These are phyloP conservation scores for Rhizopogon vesiculosus DNA, from an alignment of 768 basidiomycete species.

Conservation along the genomic window DNA sequence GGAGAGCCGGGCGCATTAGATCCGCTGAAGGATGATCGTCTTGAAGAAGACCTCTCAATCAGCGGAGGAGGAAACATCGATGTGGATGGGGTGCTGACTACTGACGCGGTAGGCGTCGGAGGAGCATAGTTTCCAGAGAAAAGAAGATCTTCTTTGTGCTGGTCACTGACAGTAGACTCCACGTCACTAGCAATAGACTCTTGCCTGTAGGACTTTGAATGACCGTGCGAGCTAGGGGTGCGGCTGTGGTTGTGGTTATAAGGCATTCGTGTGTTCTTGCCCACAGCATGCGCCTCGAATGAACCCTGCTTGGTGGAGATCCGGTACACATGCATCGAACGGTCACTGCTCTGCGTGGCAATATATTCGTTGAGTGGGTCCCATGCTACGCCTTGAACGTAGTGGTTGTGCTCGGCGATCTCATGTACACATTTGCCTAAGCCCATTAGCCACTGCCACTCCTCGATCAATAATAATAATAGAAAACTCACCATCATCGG, in stretches of 20 bases:
- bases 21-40: conserved; percentile 66
- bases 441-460: background rate
- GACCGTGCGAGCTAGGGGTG: conserved; percentile 60
- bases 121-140: conserved; percentile 31
- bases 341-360: conserved; percentile 94
- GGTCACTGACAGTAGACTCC: conserved; percentile 60
- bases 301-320: conserved; percentile 74
- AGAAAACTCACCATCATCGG: conserved; percentile 56
- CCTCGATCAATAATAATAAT: background rate
- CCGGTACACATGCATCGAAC: conserved; percentile 92
- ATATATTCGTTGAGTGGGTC: conserved; percentile 97
- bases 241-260: conserved; percentile 55
- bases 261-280: conserved; percentile 78
- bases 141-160: conserved; percentile 39
- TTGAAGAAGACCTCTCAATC: conserved; percentile 59
- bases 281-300: conserved; percentile 87
- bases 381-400: conserved; percentile 99
- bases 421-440: conserved; percentile 84
- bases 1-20: conserved; percentile 80
- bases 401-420: conserved; percentile 92
- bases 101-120: conserved; percentile 64
- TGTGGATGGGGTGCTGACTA: conserved; percentile 60
- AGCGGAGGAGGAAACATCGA: conserved; percentile 39
- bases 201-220: conserved; percentile 59
- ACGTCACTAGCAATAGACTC: conserved; percentile 76